Evolutionary conservation across 345 rosid species (phyloP), one percentile per base, ranked within the genome.

Genomic region (Citrus cavaleriei): DNA sequence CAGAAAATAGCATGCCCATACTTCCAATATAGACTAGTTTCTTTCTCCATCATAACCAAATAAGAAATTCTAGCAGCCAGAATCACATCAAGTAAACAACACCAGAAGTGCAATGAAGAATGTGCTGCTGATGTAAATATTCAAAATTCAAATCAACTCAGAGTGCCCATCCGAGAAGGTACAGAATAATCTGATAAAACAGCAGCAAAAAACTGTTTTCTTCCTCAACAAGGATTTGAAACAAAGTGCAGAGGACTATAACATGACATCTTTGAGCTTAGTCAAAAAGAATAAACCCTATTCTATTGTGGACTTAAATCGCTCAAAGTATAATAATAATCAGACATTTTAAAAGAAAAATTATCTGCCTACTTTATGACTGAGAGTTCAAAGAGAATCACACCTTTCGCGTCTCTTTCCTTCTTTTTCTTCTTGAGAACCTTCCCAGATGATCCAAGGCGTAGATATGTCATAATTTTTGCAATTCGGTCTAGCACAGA

Each of bases 381-480:
- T 51, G 25, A 27, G 10, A 42, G 6, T 32, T 62, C 3, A 70
- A 64, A 28, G 27, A 76, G 63, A 46, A 49, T 1, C 79, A 63
- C 82, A 93, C 99, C 97, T 91, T 86, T 94, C 3, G 83, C 70
- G 72, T 91, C 97, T 87, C 86, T 96, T 72, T 96, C 98, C 83
- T 94, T 96, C 95, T 89, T 96, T 87, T 96, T 96, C 97, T 94
- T 95, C 93, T 96, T 96, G 66, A 94, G 94, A 82, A 96, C 97
- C 91, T 96, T 94, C 77, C 99, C 99, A 49, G 99, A 93, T 79
- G 99, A 93, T 78, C 98, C 98, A 82, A 94, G 99, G 78, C 99
- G 98, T 83, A 96, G 98, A 85, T 96, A 96, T 40, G 93, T 86
- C 97, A 96, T 91, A 76, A 96, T 94, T 85, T 93, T 96, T 61